These are phyloP conservation scores for Chaetoscypha palmicola DNA, from an alignment of 2,329 filamentous ascomycete species.

Conservation along the genomic window DNA sequence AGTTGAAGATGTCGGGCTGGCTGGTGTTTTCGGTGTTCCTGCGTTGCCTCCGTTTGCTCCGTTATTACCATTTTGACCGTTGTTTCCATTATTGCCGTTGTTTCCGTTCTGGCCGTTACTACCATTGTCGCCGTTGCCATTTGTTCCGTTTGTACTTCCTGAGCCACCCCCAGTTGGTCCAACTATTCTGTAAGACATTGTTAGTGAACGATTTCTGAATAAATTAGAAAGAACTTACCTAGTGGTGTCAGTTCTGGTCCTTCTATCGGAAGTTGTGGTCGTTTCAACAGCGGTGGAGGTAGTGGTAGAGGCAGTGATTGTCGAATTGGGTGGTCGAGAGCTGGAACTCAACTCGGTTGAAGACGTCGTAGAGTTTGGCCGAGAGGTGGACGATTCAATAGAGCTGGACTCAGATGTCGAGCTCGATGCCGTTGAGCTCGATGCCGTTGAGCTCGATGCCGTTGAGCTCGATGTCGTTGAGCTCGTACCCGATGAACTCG, in stretches of 20 bases:
- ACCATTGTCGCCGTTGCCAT: background rate
- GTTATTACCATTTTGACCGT: background rate
- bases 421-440: background rate
- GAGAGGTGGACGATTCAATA: conserved; percentile 9
- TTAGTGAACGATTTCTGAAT: background rate
- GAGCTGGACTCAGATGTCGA: conserved; percentile 5
- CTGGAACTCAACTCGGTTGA: too few species aligned
- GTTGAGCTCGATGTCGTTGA: too few species aligned
- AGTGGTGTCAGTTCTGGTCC: background rate
- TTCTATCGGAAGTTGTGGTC: too few species aligned
- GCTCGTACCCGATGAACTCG: too few species aligned
- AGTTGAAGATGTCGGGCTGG: conserved; percentile 2
- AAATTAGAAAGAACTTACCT: background rate
- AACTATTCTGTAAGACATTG: background rate
- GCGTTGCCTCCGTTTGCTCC: background rate
- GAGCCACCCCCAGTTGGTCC: background rate
- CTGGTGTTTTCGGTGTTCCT: background rate
- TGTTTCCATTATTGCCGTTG: background rate
- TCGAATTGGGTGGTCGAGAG: conserved; percentile 3
- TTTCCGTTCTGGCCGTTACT: background rate
- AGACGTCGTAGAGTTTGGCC: conserved; percentile 3
- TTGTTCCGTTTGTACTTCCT: background rate
- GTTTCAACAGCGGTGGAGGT: too few species aligned
- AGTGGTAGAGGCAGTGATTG: conserved; percentile 1
- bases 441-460: background rate